Evolutionary conservation across 495 filamentous ascomycete genomes (phyloP).

Genomic region (Penicillium odoratum): DNA sequence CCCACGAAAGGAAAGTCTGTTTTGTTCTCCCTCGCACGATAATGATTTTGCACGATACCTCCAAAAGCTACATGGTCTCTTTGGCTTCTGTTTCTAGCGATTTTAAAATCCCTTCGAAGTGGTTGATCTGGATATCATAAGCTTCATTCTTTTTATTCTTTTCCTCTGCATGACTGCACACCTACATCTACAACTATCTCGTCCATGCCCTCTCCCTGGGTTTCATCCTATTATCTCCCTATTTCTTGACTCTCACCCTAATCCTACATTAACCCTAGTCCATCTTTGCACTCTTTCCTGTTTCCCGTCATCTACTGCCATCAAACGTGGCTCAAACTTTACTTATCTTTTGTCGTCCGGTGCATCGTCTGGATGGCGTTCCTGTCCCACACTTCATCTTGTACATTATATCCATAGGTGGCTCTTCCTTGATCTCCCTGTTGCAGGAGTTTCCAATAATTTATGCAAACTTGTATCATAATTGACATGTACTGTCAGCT

Average conservation of each 20-base stretch:
- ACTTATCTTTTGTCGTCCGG: slow-evolving; percentile 5
- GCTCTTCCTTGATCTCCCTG: background rate
- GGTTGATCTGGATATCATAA: background rate
- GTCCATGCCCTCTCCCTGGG: background rate
- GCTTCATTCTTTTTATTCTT: slow-evolving; percentile 2
- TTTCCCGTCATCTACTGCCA: background rate
- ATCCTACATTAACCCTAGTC: slow-evolving; percentile 1
- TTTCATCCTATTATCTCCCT: slow-evolving; percentile 3
- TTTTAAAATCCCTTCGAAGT: slow-evolving; percentile 14
- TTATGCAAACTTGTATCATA: too few species aligned
- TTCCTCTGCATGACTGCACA: background rate
- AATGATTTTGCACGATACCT: slow-evolving; percentile 26
- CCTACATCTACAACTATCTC: background rate
- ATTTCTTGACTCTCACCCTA: slow-evolving; percentile 2
- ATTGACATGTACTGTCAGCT: too few species aligned
- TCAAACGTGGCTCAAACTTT: background rate
- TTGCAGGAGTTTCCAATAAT: background rate
- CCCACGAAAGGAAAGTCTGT: background rate
- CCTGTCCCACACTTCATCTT: background rate
- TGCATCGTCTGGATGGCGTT: slow-evolving; percentile 10
- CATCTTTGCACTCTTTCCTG: background rate
- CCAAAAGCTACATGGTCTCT: slow-evolving; percentile 16
- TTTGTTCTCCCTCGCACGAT: slow-evolving; percentile 16
- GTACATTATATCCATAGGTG: background rate
- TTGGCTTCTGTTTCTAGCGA: slow-evolving; percentile 14